Percentiles rank a stretch among this genome's conserved stretches.
Conservation (phyloP, 2,329 filamentous ascomycete genomes). For the Botrytis hyacinthi region DNA sequence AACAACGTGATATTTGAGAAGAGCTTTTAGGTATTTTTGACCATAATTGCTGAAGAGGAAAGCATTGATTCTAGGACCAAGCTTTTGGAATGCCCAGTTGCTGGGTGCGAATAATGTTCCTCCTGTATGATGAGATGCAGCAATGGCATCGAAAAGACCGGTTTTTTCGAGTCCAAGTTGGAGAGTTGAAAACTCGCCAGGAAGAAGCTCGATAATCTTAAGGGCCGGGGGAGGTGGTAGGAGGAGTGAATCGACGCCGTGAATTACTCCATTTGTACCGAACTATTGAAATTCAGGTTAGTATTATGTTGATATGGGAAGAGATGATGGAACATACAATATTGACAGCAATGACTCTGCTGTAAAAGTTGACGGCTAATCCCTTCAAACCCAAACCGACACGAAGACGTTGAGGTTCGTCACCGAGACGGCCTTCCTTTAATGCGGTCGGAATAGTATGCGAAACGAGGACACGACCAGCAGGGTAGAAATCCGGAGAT, state of each 20-base stretch:
- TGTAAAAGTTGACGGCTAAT: constrained; percentile 74
- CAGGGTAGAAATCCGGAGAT: constrained; percentile 63
- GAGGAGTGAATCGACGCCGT: constrained; percentile 73
- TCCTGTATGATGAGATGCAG: constrained; percentile 55
- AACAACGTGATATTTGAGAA: constrained; percentile 77
- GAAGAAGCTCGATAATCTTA: constrained; percentile 63
- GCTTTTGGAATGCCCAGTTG: constrained; percentile 75
- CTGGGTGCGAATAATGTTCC: constrained; percentile 78
- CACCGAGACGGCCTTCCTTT: constrained; percentile 57
- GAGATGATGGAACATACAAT: constrained; percentile 51
- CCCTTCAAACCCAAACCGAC: constrained; percentile 62
- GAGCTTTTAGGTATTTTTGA: constrained; percentile 70
- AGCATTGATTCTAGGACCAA: constrained; percentile 71
- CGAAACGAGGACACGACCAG: constrained; percentile 60
- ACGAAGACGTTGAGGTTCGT: constrained; percentile 69
- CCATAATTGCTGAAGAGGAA: constrained; percentile 83
- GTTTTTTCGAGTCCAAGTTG: constrained; percentile 73
- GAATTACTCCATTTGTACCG: constrained; percentile 77
- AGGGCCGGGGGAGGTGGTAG: constrained; percentile 67
- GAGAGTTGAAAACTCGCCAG: constrained; percentile 74
- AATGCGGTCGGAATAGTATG: constrained; percentile 74
- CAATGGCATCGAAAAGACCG: constrained; percentile 60
- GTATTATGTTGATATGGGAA: neutral
- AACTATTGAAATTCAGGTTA: constrained; percentile 45
- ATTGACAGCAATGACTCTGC: constrained; percentile 66